Base-by-base conservation (phyloP, 1,139 yeast species). In the Scheffersomyces titani region DNA sequence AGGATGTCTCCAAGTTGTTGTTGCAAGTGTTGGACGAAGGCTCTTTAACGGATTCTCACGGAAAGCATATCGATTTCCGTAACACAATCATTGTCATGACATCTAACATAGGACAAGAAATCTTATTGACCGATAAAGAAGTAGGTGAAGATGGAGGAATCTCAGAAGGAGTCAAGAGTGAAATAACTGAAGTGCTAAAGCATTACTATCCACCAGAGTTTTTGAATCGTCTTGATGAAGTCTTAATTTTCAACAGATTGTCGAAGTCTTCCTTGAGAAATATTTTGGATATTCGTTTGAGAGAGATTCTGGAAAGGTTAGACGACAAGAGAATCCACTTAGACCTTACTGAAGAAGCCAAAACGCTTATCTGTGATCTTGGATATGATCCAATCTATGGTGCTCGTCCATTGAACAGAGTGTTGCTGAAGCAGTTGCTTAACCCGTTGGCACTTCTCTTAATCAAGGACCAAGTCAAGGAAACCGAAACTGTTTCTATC, bases 81-180 rank as follows among this genome's bases (percentile, higher is more conserved):
- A 94, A 94, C 71, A 90, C 98, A 1, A 89, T 94, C 57, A 91
- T 94, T 65, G 96, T 94, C n/a, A 90, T 94, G 96, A 94, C 99
- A 0, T 91, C 97, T 3, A 94, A 94, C 70, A 90, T 94, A 67
- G 99, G 99, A 6, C 98, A 94, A 71, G 97, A 93, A 62, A 84
- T 90, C 53, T 79, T 94, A 60, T 75, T 92, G 54, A 78, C 87
- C 16, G 97, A 90, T 64, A 73, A 70, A 50, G 72, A 75, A 30
- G 62, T 78, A 13, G 58, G 65, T 30, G 82, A 77, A 6, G 80
- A 76, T 59, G 83, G 84, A 3, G 83, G 84, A 53, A 75, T 85
- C 24, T 70, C 72, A 47, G 76, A 77, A 40, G 82, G 78, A 19
- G 73, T 89, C 2, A 88, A 88, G 66, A 64, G 68, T 1, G 75